phyloP scores from a whole-genome alignment of 306 rosid genomes.

The Delonix regia region DNA sequence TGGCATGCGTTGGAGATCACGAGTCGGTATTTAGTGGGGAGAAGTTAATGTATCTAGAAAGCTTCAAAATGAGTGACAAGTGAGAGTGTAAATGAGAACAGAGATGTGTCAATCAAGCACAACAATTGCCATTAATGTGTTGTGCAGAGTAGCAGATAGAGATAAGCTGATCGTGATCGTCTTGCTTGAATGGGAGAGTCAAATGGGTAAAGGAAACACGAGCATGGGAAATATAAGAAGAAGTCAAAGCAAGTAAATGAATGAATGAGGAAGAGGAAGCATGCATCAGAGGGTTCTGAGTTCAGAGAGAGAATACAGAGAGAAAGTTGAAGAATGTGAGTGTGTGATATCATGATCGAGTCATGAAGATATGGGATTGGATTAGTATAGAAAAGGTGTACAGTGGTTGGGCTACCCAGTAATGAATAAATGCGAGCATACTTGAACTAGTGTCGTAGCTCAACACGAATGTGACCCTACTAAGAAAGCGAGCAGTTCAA shows the following conservation, averaged over 20 bases:
- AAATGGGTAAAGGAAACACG: slow-evolving; percentile 34
- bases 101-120: slow-evolving; percentile 39
- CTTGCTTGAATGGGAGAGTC: slow-evolving; percentile 3
- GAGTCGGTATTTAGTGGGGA: slow-evolving; percentile 26
- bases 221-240: slow-evolving; percentile 34
- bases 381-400: slow-evolving; percentile 42
- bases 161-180: neutral
- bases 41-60: neutral
- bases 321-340: slow-evolving; percentile 13
- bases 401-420: slow-evolving; percentile 65
- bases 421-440: slow-evolving; percentile 51
- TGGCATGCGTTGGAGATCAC: slow-evolving; percentile 44
- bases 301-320: neutral
- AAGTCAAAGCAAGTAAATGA: neutral
- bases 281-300: too few relatives aligned
- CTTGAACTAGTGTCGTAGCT: slow-evolving; percentile 61
- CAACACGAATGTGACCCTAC: slow-evolving; percentile 40
- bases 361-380: slow-evolving; percentile 49
- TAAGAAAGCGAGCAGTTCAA: slow-evolving; percentile 75
- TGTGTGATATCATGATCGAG: neutral
- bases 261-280: slow-evolving; percentile 13
- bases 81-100: slow-evolving; percentile 31
- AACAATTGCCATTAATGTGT: slow-evolving; percentile 40
- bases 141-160: slow-evolving; percentile 7
- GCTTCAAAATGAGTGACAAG: slow-evolving; percentile 36